Percentiles rank a stretch among this genome's conserved stretches.
These are phyloP conservation scores for Pseudogymnoascus sp. DNA, from an alignment of 2,329 filamentous ascomycete species.

Conservation along the genomic window DNA sequence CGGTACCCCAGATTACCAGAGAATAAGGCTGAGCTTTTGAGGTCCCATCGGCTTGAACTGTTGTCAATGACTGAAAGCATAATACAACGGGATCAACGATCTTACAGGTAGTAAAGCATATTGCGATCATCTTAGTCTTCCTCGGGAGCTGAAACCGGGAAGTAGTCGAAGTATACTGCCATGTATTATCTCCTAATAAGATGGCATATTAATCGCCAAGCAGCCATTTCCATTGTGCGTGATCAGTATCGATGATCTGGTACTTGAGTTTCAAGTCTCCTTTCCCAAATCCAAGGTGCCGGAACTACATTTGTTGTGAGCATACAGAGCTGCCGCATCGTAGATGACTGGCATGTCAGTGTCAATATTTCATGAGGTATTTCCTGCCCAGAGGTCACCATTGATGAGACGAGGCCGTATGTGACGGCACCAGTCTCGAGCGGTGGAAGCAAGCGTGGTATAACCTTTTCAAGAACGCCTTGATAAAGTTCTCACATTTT, in stretches of 20 bases:
- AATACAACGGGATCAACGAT: background rate
- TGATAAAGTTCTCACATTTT: background rate
- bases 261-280: background rate
- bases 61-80: background rate
- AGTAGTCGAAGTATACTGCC: background rate
- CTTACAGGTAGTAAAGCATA: background rate
- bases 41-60: background rate
- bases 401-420: background rate
- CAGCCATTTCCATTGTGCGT: background rate
- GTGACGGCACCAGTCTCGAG: background rate
- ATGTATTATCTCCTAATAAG: background rate
- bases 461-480: background rate
- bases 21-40: background rate
- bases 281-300: background rate
- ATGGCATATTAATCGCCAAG: background rate
- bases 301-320: background rate
- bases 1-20: background rate
- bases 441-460: background rate
- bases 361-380: background rate
- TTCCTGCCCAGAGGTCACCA: background rate
- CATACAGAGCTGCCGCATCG: background rate
- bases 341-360: background rate
- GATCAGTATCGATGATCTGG: background rate
- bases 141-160: background rate
- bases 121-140: background rate